Evolutionary conservation across 106 monocot genomes (phyloP), one percentile per base, ranked within the genome.

Genomic region (Phalaenopsis equestris): DNA sequence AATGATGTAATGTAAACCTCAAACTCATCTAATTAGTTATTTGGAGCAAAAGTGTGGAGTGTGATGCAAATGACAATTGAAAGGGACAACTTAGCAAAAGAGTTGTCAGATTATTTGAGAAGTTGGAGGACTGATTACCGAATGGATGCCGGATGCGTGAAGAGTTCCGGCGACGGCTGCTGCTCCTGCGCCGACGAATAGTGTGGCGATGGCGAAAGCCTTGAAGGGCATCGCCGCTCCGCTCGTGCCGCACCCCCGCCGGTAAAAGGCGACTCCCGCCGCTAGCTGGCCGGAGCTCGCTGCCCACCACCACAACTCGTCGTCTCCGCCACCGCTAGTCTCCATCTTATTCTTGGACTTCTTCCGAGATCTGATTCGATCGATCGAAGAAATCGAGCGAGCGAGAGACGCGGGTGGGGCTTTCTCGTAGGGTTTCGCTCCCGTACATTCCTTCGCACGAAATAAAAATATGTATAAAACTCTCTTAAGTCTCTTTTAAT

Each of bases 161-260:
- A 94, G 78, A 41, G 83, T 41, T 18, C 85, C 85, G 37, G 80
- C 52, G 56, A 24, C 83, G 23, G 87, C 99, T 11, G 95, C 85
- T 15, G 99, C 93, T 36, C 87, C 93, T 78, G 90, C 90, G 65
- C 94, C 77, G 86, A 99, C 87, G 87, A 99, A 91, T 72, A 99
- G 87, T 8, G 93, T 85, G 58, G 99, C 91, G 57, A 88, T 77
- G 64, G 86, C 79, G 81, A 99, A 99, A 78, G 99, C 99, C 84
- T 90, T 94, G 83, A 99, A 89, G 16, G 99, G 99, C 99, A 99
- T 99, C 80, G 64, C 47, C 24, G 67, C 82, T 19, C 78, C 89
- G 81, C 82, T 81, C 67, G 83, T 84, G 8, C 77, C 47, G 85
- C 75, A 81, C 0, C 96, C 96, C 38, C 87, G 85, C 42, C 89